Evolutionary conservation across 441 rosid genomes (phyloP).

Genomic region (Corymbia citriodora): DNA sequence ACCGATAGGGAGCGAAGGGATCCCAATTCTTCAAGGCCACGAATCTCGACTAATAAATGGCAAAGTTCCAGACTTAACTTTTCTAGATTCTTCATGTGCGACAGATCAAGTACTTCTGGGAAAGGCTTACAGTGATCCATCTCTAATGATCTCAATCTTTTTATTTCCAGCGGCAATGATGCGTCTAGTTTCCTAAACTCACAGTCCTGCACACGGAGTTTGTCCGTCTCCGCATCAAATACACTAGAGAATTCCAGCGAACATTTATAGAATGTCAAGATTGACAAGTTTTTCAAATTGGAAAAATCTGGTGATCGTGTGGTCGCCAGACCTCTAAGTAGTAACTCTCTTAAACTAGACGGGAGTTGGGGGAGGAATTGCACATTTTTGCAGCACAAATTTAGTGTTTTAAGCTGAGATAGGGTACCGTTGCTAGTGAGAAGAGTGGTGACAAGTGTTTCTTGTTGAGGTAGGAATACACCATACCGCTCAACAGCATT

Average conservation of each 20-base stretch:
- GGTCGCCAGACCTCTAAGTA: background rate
- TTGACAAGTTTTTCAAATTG: background rate
- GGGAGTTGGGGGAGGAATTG: background rate
- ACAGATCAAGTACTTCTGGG: background rate
- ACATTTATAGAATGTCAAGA: background rate
- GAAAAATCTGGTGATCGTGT: background rate
- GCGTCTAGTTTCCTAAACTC: rapidly evolving
- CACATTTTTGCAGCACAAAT: rapidly evolving
- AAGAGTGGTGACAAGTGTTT: background rate
- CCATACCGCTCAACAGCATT: too few relatives aligned
- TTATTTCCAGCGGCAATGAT: background rate
- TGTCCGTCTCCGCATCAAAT: background rate
- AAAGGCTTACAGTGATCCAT: rapidly evolving
- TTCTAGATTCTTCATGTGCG: background rate
- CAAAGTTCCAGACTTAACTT: background rate
- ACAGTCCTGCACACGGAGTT: background rate
- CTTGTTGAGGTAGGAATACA: too few relatives aligned
- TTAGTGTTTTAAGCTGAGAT: background rate
- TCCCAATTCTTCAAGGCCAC: background rate
- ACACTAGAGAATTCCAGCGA: background rate
- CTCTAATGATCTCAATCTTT: background rate
- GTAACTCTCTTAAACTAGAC: background rate
- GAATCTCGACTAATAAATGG: background rate
- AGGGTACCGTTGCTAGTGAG: background rate
- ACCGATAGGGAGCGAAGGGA: background rate